A percentile compares a stretch with the other conserved stretches of the same genome.
Evolutionary conservation across 495 filamentous ascomycete species (phyloP).

Genomic region (Penicillium parvum): DNA sequence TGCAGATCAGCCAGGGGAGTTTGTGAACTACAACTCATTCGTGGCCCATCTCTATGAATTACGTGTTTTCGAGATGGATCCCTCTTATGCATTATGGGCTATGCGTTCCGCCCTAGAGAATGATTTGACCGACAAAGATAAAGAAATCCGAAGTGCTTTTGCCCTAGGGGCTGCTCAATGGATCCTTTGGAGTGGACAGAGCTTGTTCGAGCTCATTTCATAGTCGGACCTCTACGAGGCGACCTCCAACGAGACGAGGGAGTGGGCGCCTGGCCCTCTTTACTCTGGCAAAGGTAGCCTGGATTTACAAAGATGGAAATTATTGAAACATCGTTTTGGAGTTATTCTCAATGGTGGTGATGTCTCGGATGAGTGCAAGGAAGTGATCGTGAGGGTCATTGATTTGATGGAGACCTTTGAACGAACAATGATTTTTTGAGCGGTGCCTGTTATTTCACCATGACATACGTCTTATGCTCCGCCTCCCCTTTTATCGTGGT

Average conservation of each 20-base stretch:
- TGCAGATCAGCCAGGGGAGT: not conserved
- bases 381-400: not conserved
- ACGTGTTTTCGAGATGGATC: slow-evolving; percentile 1
- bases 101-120: slow-evolving; percentile 5
- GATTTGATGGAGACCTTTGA: slow-evolving; percentile 4
- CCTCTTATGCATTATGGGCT: slow-evolving; percentile 4
- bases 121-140: not conserved
- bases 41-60: slow-evolving; percentile 1
- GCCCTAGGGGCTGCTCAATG: slow-evolving; percentile 2
- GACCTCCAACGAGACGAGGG: slow-evolving; percentile 1
- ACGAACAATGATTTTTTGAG: slow-evolving; percentile 1
- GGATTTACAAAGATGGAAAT: slow-evolving; percentile 1
- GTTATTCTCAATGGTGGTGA: not conserved
- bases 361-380: slow-evolving; percentile 1
- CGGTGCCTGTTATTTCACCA: not conserved
- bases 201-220: not conserved
- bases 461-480: too few species aligned
- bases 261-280: not conserved
- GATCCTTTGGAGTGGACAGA: slow-evolving; percentile 5
- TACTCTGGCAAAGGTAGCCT: not conserved
- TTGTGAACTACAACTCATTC: slow-evolving; percentile 6
- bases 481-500: too few species aligned
- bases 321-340: not conserved
- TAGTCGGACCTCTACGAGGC: slow-evolving; percentile 2
- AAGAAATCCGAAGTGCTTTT: slow-evolving; percentile 1